Base-by-base conservation (phyloP, 1,284 basidiomycete genomes). In the Fomitopsis pinicola region DNA sequence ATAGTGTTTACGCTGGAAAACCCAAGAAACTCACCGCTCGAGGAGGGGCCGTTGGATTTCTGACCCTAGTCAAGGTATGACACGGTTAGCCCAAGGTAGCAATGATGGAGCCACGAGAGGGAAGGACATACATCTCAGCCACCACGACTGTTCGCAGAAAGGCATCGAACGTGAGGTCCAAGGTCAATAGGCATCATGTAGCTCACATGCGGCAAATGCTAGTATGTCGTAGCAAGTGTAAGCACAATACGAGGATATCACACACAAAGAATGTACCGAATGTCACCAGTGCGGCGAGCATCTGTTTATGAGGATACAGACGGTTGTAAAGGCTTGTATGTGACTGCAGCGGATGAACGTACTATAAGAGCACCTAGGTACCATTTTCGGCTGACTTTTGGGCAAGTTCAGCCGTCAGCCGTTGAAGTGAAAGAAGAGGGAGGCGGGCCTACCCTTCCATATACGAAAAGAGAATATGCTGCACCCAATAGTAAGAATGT, bases 391-490 rank as follows among this genome's bases (percentile, higher is more conserved):
- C 42, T 45, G 42, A 45, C 42, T 45, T 3, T 9, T 14, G 42
- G 15, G 15, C 6, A 42, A 42, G n/a, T 14, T 22, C 22, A 22
- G 22, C 22, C 22, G 15, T 42, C 15, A 19, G 15, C 15, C 15
- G 15, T 42, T 15, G 42, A 17, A 12, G 42, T n/a, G n/a, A 7
- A 10, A n/a, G 42, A 19, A 10, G 10, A 19, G 26, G n/a, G 9
- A 28, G 12, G 30, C 4, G 2, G 5, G 8, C 57, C 22, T 0
- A 59, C 57, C 12, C 28, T 52, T 59, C 57, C 57, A 52, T 2
- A 59, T 30, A 1, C 57, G 57, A 19, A 52, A 40, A 22, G 45
- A 59, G 22, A 59, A 59, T 28, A 59, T 26, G 30, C 57, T 59
- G 30, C 33, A 12, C 3, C 35, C 42, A 59, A 17, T 33, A n/a